Conservation (phyloP, 2,329 filamentous ascomycete species). For the Parastagonospora avenae region DNA sequence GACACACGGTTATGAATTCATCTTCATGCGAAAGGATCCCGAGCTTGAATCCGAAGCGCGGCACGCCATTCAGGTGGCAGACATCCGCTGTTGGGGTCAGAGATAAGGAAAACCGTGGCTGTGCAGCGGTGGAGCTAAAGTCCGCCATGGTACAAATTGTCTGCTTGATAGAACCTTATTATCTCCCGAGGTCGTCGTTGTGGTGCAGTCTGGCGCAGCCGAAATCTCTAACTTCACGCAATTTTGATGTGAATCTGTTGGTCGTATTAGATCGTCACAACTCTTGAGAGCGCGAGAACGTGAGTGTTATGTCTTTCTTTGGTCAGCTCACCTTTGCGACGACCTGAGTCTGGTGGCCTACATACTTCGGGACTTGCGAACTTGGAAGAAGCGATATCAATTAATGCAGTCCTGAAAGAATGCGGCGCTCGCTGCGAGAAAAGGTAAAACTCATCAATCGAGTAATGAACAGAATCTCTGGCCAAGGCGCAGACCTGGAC, state of each 20-base stretch:
- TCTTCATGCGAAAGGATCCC: constrained; percentile 4
- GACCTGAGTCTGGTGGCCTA: too few relatives aligned
- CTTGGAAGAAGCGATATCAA: too few relatives aligned
- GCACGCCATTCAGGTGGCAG: constrained; percentile 4
- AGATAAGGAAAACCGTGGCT: neutral
- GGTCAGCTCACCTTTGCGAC: too few relatives aligned
- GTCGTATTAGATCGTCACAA: neutral
- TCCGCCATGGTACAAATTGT: neutral
- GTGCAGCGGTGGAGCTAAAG: neutral
- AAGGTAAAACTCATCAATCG: neutral
- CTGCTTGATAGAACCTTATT: too few relatives aligned
- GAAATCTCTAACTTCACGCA: too few relatives aligned
- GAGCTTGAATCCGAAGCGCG: constrained; percentile 14
- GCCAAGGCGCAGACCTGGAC: neutral
- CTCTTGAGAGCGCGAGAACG: neutral
- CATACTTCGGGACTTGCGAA: too few relatives aligned
- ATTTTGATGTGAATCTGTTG: neutral
- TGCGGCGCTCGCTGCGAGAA: too few relatives aligned
- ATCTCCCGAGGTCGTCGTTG: too few relatives aligned
- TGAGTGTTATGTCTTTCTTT: too few relatives aligned
- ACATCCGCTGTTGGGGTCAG: neutral
- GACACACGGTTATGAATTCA: constrained; percentile 5
- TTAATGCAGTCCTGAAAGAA: too few relatives aligned
- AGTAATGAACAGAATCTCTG: too few relatives aligned
- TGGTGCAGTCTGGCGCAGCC: neutral